phyloP scores from a whole-genome alignment of 306 rosid genomes.

The Cucumis hystrix region DNA sequence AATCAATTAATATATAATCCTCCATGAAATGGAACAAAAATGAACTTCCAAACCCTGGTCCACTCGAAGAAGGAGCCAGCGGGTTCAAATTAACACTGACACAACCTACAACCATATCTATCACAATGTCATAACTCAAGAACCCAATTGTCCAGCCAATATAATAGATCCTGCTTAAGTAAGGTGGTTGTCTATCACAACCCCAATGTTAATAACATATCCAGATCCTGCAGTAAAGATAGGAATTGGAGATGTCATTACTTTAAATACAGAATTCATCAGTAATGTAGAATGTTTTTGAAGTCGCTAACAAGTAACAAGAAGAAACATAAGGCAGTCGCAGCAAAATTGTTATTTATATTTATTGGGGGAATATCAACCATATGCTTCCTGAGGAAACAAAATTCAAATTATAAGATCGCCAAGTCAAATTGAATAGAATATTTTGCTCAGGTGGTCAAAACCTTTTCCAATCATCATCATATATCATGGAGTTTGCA shows the following conservation, averaged over 20 bases:
- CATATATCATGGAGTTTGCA: not conserved
- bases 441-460: not conserved
- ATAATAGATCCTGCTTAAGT: not conserved
- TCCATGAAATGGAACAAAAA: not conserved
- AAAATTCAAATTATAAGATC: not conserved
- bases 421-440: not conserved
- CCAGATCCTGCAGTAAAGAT: not conserved
- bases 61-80: not conserved
- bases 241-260: not conserved
- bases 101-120: not conserved
- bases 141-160: not conserved
- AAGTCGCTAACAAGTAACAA: too few relatives aligned
- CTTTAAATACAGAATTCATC: not conserved
- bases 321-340: too few relatives aligned
- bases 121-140: not conserved
- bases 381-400: not conserved
- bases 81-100: not conserved
- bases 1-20: not conserved
- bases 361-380: not conserved
- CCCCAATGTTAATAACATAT: not conserved
- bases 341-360: not conserved
- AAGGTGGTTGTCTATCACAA: not conserved
- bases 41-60: not conserved
- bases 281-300: not conserved
- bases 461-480: conserved; percentile 16